phyloP scores from a whole-genome alignment of 1,284 basidiomycete species.

The Rhodofomes roseus region DNA sequence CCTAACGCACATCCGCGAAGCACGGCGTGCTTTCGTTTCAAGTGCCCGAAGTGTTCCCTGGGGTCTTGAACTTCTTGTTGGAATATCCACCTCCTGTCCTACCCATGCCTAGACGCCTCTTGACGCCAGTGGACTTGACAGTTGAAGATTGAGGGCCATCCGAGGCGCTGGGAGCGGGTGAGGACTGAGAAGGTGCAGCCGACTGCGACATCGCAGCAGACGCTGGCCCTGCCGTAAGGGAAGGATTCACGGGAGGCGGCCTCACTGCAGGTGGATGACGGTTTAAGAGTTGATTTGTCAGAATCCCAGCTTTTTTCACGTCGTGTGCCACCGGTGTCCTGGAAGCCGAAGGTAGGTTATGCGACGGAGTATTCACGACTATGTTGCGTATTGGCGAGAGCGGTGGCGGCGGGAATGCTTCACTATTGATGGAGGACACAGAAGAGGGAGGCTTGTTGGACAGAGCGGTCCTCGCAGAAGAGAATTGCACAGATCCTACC shows the following conservation, averaged over 20 bases:
- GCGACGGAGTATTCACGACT: neutral
- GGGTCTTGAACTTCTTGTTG: constrained; percentile 66
- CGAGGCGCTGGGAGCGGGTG: neutral
- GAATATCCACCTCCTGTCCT: constrained; percentile 45
- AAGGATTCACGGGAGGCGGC: neutral
- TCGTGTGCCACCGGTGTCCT: neutral
- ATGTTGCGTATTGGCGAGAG: neutral
- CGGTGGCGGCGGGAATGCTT: neutral
- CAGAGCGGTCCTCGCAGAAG: neutral
- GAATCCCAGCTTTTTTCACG: neutral
- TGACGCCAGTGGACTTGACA: constrained; percentile 28
- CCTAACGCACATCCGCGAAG: no score
- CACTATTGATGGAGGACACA: neutral
- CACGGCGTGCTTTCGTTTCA: neutral
- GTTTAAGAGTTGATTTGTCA: neutral
- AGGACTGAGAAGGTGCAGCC: neutral
- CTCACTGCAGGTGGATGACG: neutral
- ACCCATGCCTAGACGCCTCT: constrained; percentile 60
- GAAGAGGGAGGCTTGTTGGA: neutral
- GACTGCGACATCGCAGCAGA: neutral
- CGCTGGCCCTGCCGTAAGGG: neutral
- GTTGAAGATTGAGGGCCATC: neutral
- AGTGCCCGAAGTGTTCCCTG: constrained; percentile 12
- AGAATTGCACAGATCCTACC: neutral
- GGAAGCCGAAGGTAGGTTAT: neutral